Evolutionary conservation across 1,284 basidiomycete genomes (phyloP), one percentile per base, ranked within the genome.

Genomic region (Naganishia cerealis): DNA sequence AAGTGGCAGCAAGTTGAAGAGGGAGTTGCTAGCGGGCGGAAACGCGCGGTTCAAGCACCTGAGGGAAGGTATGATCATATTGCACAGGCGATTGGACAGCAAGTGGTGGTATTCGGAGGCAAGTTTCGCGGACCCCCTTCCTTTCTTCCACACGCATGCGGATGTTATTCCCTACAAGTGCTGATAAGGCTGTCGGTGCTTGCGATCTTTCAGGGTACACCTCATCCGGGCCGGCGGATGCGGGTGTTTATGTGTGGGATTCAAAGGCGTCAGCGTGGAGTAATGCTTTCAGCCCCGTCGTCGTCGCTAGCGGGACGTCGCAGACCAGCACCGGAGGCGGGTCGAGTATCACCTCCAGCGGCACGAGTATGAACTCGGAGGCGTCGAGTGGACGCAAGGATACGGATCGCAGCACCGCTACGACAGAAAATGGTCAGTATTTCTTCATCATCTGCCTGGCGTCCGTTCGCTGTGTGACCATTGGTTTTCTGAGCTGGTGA

Each of bases 51-150:
- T 53, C 53, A 76, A 70, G 82, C 87, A 8, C 79, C 82, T 1
- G 88, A 87, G 1, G 75, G 83, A 18, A 83, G 90, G 54, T 85
- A 84, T 58, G 89, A 92, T 77, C 90, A 92, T 75, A 86, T 87
- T 71, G 90, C 88, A 12, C 82, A 88, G 6, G 81, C 83, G 54
- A 82, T 84, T 42, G 87, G 87, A 8, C 80, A 82, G 21, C 82
- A 86, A 70, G 86, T 92, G 16, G 77, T 92, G 13, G 87, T 93
- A 73, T 87, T 87, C 57, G 92, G 91, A 75, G 91, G 91, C 92
- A 74, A 73, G 88, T 81, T 2, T 24, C 10, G 12, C 33, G 43
- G 7, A n/a, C 10, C 10, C 12, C 46, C 21, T 24, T 9, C 46
- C 21, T 24, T 21, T 21, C 5, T 2, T 50, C 46, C 29, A 33